These are phyloP conservation scores for Paraconiothyrium brasiliense DNA, from an alignment of 2,329 filamentous ascomycete species.

Conservation along the genomic window DNA sequence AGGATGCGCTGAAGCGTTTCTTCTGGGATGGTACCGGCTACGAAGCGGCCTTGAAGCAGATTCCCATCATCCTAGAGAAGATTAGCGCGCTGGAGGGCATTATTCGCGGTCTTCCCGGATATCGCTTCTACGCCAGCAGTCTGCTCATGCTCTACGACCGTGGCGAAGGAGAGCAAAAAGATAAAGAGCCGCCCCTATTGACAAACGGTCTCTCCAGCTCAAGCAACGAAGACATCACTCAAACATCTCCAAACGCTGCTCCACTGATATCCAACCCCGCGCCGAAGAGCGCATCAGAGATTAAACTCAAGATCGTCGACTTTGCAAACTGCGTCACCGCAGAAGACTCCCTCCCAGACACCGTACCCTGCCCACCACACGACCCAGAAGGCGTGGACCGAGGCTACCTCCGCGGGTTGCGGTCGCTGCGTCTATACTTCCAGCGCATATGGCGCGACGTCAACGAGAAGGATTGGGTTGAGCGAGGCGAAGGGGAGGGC, in stretches of 20 bases:
- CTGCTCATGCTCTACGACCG: constrained; percentile 96
- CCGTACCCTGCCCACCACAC: constrained; percentile 77
- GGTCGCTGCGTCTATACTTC: constrained; percentile 83
- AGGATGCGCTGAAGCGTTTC: constrained; percentile 86
- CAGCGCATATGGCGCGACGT: constrained; percentile 85
- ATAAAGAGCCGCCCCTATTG: constrained; percentile 29
- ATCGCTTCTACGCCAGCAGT: constrained; percentile 95
- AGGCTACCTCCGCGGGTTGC: constrained; percentile 87
- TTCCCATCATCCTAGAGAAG: constrained; percentile 86
- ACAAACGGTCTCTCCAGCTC: constrained; percentile 26
- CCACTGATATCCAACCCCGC: constrained; percentile 26
- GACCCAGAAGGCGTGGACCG: constrained; percentile 83
- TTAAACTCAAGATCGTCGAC: constrained; percentile 97
- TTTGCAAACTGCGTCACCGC: constrained; percentile 97
- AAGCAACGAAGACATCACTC: constrained; percentile 31
- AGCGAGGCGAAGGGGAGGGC: constrained; percentile 54
- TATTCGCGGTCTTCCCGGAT: constrained; percentile 79
- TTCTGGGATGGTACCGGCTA: constrained; percentile 89
- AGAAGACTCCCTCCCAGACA: constrained; percentile 71
- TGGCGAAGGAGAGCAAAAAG: constrained; percentile 66
- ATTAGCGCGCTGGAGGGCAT: constrained; percentile 84
- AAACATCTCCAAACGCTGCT: constrained; percentile 38
- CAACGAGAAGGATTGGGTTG: constrained; percentile 55
- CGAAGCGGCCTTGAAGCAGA: constrained; percentile 82
- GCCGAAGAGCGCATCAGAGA: constrained; percentile 56